Evolutionary conservation across 2,329 filamentous ascomycete genomes (phyloP), one percentile per base, ranked within the genome.

Genomic region (Paecilomyces fulvus): DNA sequence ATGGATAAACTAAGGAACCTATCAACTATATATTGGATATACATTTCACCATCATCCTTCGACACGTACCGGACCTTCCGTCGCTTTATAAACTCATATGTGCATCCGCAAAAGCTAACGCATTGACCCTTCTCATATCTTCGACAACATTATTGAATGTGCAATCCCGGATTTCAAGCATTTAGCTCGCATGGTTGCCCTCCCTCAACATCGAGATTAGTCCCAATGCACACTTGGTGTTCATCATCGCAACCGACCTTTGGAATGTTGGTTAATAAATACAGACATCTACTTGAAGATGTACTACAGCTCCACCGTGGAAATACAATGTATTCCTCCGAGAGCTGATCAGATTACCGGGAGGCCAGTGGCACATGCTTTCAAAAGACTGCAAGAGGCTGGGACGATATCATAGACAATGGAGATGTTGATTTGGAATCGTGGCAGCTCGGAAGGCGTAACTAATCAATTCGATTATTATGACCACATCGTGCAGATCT

Each of bases 111-210:
- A 25, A 11, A 51, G 49, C 23, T 12, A 55, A 53, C 9, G 49
- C 21, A 17, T 50, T 30, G 37, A 49, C 23, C 1, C 49, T 30
- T 21, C 28, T 21, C 14, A 3, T 55, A 53, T 58, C 43, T 48
- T 58, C 9, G 53, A 58, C 8, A 21, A 50, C 9, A 28, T 50
- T 12, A 50, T 58, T 37, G 30, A 58, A 37, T 37, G 53, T 30
- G 55, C 53, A n/a, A 58, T 53, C 11, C 56, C 53, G 10, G 33
- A 55, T 33, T 55, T 55, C 30, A 58, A 51, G 23, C 37, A 55
- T 30, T 48, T 55, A 23, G 56, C 53, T 37, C 56, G 56, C 50
- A 53, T 55, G 49, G 49, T 55, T 50, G 14, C 23, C 30, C 9
- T 52, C 52, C 17, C 28, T 50, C 23, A 50, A n/a, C 21, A 53